Percentiles rank a stretch among this genome's conserved stretches.
Evolutionary conservation across 306 rosid genomes (phyloP).

Genomic region (Quercus agrifolia): DNA sequence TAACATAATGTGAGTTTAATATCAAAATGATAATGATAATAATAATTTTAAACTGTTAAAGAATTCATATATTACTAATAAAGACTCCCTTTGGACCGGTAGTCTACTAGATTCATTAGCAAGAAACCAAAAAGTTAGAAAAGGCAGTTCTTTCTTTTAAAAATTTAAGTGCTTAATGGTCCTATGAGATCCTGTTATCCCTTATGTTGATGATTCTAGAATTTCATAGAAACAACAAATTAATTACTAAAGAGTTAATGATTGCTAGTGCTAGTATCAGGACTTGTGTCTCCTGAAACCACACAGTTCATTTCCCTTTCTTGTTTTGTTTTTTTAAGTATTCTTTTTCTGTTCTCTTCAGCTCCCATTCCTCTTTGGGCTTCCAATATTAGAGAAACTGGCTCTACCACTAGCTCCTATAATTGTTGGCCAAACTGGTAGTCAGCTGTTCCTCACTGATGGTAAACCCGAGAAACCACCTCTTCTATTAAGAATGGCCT

Average conservation of each 20-base stretch:
- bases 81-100: not conserved
- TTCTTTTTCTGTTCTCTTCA: slow-evolving; percentile 29
- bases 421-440: slow-evolving; percentile 82
- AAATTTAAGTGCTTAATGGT: not conserved
- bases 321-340: not conserved
- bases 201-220: slow-evolving; percentile 10
- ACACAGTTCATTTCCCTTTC: not conserved
- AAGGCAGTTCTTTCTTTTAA: not conserved
- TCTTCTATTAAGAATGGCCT: slow-evolving; percentile 90
- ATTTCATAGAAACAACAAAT: slow-evolving; percentile 15
- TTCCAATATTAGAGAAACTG: slow-evolving; percentile 79
- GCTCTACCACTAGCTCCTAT: slow-evolving; percentile 84
- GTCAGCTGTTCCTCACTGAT: slow-evolving; percentile 91
- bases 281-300: not conserved
- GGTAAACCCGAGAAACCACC: slow-evolving; percentile 86
- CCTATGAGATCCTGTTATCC: not conserved
- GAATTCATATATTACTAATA: not conserved
- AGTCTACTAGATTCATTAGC: not conserved
- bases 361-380: slow-evolving; percentile 90
- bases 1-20: not conserved
- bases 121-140: not conserved
- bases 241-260: slow-evolving; percentile 7
- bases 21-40: not conserved
- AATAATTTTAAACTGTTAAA: not conserved
- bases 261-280: not conserved